Percentiles rank a stretch among this genome's conserved stretches.
Evolutionary conservation across 768 basidiomycete species (phyloP).

Genomic region (Russula lepida): DNA sequence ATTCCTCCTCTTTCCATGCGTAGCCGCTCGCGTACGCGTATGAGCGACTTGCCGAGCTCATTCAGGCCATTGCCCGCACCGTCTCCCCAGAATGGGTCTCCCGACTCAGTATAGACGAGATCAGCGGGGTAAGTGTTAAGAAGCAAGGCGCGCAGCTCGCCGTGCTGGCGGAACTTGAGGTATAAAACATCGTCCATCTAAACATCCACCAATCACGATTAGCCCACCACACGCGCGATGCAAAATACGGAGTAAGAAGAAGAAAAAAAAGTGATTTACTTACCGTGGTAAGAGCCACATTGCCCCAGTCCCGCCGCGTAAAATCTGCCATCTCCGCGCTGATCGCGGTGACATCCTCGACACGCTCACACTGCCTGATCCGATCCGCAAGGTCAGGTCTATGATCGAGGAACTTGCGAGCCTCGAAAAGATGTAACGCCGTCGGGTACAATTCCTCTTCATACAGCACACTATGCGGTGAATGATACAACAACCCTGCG

Average conservation of each 20-base stretch:
- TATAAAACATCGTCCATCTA: constrained; percentile 65
- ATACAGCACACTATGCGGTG: constrained; percentile 53
- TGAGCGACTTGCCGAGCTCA: constrained; percentile 53
- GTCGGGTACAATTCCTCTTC: constrained; percentile 51
- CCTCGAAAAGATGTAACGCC: constrained; percentile 69
- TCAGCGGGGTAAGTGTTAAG: constrained; percentile 42
- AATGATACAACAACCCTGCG: constrained; percentile 55
- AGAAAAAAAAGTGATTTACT: constrained; percentile 23
- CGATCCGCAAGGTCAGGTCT: constrained; percentile 16
- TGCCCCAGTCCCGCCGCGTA: background rate
- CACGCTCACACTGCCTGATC: background rate
- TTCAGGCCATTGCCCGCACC: constrained; percentile 50
- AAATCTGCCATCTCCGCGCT: background rate
- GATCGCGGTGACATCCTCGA: background rate
- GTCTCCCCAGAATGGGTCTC: constrained; percentile 62
- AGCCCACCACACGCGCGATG: background rate
- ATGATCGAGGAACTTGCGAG: constrained; percentile 53
- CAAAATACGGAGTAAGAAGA: background rate
- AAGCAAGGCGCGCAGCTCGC: constrained; percentile 45
- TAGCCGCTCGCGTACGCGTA: constrained; percentile 45
- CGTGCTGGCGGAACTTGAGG: constrained; percentile 66
- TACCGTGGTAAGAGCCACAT: constrained; percentile 43
- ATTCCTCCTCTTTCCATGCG: constrained; percentile 23
- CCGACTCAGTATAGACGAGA: constrained; percentile 41
- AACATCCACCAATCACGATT: background rate